Evolutionary conservation across 176 grass and related monocot genomes (phyloP), one percentile per base, ranked within the genome.

Genomic region (Lolium multiflorum): DNA sequence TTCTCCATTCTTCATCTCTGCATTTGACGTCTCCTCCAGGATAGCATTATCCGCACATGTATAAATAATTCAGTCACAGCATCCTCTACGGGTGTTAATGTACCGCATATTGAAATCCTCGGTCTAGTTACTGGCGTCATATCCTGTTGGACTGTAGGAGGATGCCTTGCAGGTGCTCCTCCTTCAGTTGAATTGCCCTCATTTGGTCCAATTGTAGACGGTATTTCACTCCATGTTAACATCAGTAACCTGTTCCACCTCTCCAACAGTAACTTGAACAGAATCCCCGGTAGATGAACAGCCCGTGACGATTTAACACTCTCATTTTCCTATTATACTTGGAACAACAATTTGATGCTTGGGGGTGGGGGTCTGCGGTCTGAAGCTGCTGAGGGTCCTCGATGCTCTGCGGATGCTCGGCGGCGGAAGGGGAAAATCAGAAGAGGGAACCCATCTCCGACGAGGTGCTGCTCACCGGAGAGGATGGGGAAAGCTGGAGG

Each of bases 151-250:
- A 35, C 31, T 63, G 65, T 65, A 54, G 35, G 11, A 31, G 12
- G 17, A 22, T 18, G 58, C 10, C 9, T 49, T 75, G 48, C 58
- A 83, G 21, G 16, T 14, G 47, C 38, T 18, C 48, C 54, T 18
- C 46, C 82, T 60, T 63, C 18, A 75, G 75, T 39, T 84, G 74
- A 70, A 43, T 43, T 6, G 7, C 41, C 41, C 28, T 81, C 67
- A 43, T 91, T 83, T 80, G 22, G 15, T 91, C 89, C 89, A 91
- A 81, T 31, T 84, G 81, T 14, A 87, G 51, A 91, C 87, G 62
- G 81, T 80, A 21, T 87, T 87, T 63, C 85, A 49, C 81, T 87
- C 85, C 10, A 71, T 43, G 9, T 26, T 70, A 83, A 64, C 64
- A 78, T 59, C 47, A 80, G 16, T 64, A 64, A 56, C 35, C 25